phyloP scores from a whole-genome alignment of 2,329 filamentous ascomycete species.

The Hymenoscyphus linearis region DNA sequence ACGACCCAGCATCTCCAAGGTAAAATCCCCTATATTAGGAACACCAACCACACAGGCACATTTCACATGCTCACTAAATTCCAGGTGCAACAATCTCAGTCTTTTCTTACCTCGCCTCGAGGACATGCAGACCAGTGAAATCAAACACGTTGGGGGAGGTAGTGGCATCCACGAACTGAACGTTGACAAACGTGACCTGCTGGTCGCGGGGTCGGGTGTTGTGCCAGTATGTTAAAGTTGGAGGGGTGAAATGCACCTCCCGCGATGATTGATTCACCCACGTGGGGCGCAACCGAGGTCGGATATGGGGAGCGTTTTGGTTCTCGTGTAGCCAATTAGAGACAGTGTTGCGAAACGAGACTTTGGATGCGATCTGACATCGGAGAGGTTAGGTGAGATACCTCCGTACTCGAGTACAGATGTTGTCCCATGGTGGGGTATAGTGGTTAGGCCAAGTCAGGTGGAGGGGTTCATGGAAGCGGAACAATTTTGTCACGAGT shows the following conservation, averaged over 20 bases:
- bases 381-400: neutral
- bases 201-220: neutral
- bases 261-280: constrained; percentile 17
- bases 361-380: neutral
- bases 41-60: neutral
- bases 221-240: neutral
- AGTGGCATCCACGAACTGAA: neutral
- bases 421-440: neutral
- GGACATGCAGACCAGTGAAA: constrained; percentile 1
- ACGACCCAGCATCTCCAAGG: neutral
- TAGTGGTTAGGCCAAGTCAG: neutral
- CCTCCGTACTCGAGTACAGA: too few relatives aligned
- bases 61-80: neutral
- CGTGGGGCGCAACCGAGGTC: constrained; percentile 10
- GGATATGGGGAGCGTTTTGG: neutral
- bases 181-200: neutral
- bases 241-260: constrained; percentile 10
- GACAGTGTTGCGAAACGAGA: constrained; percentile 7
- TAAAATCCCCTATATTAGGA: neutral
- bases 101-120: neutral
- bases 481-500: neutral
- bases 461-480: neutral
- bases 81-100: neutral
- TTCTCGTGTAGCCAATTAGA: constrained; percentile 8
- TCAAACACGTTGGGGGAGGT: constrained; percentile 1